These are phyloP conservation scores for Plantago lanceolata DNA, from an alignment of 305 asterid species.

Conservation along the genomic window DNA sequence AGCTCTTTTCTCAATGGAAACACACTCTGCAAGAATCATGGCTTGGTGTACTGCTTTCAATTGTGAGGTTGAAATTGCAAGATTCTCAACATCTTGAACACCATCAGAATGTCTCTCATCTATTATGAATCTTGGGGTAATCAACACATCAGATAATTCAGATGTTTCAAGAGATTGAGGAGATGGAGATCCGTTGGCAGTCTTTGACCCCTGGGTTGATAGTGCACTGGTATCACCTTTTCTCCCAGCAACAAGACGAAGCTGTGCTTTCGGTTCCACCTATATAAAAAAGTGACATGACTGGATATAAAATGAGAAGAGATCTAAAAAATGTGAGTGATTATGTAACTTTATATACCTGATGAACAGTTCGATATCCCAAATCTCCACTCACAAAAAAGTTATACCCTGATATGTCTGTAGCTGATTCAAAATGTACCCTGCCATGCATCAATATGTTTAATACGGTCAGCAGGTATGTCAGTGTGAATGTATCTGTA, in stretches of 20 bases:
- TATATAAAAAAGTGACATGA: slow-evolving; percentile 32
- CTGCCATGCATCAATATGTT: slow-evolving; percentile 38
- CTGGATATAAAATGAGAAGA: slow-evolving; percentile 14
- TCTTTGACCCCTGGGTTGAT: slow-evolving; percentile 31
- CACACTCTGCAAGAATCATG: slow-evolving; percentile 70
- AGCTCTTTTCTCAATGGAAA: slow-evolving; percentile 59
- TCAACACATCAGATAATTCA: slow-evolving; percentile 75
- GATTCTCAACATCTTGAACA: slow-evolving; percentile 34
- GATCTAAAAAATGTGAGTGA: slow-evolving; percentile 15
- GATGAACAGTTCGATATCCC: slow-evolving; percentile 88
- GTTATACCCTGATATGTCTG: slow-evolving; percentile 48
- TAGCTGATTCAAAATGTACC: slow-evolving; percentile 69
- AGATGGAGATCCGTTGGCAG: slow-evolving; percentile 32
- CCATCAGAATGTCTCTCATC: slow-evolving; percentile 37
- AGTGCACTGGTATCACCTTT: slow-evolving; percentile 31
- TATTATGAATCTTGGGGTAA: slow-evolving; percentile 67
- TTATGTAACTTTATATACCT: slow-evolving; percentile 45
- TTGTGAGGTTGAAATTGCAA: slow-evolving; percentile 39
- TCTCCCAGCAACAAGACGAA: slow-evolving; percentile 55
- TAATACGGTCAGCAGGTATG: slow-evolving; percentile 21
- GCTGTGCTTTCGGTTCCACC: slow-evolving; percentile 88
- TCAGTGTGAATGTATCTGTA: not conserved
- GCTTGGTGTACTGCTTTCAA: slow-evolving; percentile 76
- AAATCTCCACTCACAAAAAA: slow-evolving; percentile 68
- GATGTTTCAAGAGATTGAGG: slow-evolving; percentile 45